Conservation (phyloP, 2,329 filamentous ascomycete species). For the Furcasterigmium sp. region DNA sequence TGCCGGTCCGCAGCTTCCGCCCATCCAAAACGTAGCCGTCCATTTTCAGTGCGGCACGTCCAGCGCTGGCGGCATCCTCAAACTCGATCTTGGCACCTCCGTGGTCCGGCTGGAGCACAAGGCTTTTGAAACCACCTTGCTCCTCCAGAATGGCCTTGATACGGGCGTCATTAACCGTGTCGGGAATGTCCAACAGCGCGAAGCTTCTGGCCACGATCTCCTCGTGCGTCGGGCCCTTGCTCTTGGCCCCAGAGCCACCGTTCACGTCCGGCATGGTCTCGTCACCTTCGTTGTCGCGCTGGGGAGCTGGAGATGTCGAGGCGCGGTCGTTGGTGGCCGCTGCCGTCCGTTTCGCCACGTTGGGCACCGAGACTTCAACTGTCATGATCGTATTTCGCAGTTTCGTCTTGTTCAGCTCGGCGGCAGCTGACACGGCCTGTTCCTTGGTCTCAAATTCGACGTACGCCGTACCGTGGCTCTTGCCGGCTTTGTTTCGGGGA, state of each 20-base stretch:
- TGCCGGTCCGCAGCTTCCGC: constrained; percentile 48
- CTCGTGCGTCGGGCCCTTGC: constrained; percentile 29
- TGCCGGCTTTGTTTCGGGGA: constrained; percentile 60
- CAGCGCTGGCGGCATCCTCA: constrained; percentile 61
- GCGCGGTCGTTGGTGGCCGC: constrained; percentile 25
- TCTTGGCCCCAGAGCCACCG: constrained; percentile 1
- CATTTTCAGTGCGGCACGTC: constrained; percentile 61
- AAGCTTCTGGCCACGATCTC: constrained; percentile 65
- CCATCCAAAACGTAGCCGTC: constrained; percentile 51
- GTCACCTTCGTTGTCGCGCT: constrained; percentile 29
- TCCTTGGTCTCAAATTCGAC: constrained; percentile 69
- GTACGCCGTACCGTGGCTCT: constrained; percentile 74
- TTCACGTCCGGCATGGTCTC: constrained; percentile 28
- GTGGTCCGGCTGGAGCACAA: constrained; percentile 75
- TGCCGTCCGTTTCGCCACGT: constrained; percentile 51
- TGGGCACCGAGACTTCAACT: constrained; percentile 55
- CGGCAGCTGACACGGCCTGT: constrained; percentile 60
- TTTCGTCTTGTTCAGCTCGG: constrained; percentile 65
- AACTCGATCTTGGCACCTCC: constrained; percentile 86
- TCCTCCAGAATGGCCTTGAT: constrained; percentile 68
- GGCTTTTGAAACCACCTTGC: constrained; percentile 66
- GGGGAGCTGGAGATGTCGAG: constrained; percentile 28
- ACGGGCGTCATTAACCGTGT: constrained; percentile 86
- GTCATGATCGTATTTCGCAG: constrained; percentile 63
- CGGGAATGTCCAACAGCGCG: constrained; percentile 78